A percentile compares a stretch with the other conserved stretches of the same genome.
phyloP scores from a whole-genome alignment of 179 eudicot genomes.

The Actinidia arguta region DNA sequence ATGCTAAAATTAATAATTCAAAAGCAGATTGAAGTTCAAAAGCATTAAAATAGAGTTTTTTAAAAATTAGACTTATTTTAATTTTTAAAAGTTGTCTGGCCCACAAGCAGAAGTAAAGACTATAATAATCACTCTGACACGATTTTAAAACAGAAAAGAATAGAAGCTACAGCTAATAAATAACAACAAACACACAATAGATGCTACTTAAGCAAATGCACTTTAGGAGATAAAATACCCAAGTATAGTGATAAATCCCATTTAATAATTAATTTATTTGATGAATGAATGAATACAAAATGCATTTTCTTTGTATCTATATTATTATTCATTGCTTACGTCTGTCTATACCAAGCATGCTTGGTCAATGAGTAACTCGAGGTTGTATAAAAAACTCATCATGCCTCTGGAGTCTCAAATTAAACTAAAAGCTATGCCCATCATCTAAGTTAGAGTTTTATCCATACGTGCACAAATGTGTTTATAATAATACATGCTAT shows the following conservation, averaged over 20 bases:
- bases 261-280: no score
- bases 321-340: constrained; percentile 12
- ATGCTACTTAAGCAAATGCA: neutral
- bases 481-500: neutral
- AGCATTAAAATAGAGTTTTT: no score
- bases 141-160: no score
- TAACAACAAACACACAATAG: no score
- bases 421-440: constrained; percentile 18
- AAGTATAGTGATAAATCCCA: no score
- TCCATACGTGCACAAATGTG: neutral
- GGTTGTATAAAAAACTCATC: neutral
- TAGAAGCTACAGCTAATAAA: no score
- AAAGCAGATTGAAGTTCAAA: no score
- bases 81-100: no score
- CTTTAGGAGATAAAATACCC: neutral
- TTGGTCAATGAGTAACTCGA: constrained; percentile 20
- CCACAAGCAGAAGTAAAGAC: no score
- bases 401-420: constrained; percentile 18
- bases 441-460: constrained; percentile 9
- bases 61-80: no score
- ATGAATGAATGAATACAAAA: neutral
- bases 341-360: constrained; percentile 23
- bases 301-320: neutral
- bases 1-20: no score
- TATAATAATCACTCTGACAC: no score